Evolutionary conservation across 2,329 filamentous ascomycete genomes (phyloP).

Genomic region (Cladosporium colombiae): DNA sequence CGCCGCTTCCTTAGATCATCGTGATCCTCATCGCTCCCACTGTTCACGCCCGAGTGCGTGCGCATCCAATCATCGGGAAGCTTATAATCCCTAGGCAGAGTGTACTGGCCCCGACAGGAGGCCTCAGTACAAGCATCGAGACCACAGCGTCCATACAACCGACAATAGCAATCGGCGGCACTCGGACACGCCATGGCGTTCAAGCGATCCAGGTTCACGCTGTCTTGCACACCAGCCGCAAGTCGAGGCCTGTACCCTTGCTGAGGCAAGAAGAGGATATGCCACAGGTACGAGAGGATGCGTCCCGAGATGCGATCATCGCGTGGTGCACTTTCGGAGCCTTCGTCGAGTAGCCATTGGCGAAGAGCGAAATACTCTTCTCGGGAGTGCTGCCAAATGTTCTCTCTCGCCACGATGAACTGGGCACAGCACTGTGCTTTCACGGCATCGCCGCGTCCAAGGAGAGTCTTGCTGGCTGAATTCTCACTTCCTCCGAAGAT

Average conservation of each 20-base stretch:
- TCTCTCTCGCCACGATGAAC: constrained; percentile 53
- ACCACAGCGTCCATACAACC: constrained; percentile 45
- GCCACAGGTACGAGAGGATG: constrained; percentile 54
- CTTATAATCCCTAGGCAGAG: constrained; percentile 39
- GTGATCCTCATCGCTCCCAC: not conserved
- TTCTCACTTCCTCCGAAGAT: constrained; percentile 28
- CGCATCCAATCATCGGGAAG: constrained; percentile 33
- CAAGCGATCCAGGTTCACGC: constrained; percentile 40
- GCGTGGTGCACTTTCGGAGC: constrained; percentile 33
- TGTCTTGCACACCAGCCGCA: constrained; percentile 20
- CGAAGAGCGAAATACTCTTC: constrained; percentile 54
- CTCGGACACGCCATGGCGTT: constrained; percentile 43
- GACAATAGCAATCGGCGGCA: constrained; percentile 48
- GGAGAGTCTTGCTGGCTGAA: constrained; percentile 44
- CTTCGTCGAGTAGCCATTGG: constrained; percentile 54
- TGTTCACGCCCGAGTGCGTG: not conserved
- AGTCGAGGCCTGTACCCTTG: not conserved
- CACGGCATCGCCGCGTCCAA: constrained; percentile 39
- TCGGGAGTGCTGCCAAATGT: constrained; percentile 51
- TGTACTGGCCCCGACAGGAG: constrained; percentile 44
- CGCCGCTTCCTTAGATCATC: constrained; percentile 4
- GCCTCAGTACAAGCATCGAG: constrained; percentile 33
- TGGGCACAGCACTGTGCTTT: constrained; percentile 54
- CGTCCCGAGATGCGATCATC: constrained; percentile 46
- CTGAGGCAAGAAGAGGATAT: constrained; percentile 47